Conservation (phyloP, 2,329 filamentous ascomycete species). For the Aspergillus costaricaensis region DNA sequence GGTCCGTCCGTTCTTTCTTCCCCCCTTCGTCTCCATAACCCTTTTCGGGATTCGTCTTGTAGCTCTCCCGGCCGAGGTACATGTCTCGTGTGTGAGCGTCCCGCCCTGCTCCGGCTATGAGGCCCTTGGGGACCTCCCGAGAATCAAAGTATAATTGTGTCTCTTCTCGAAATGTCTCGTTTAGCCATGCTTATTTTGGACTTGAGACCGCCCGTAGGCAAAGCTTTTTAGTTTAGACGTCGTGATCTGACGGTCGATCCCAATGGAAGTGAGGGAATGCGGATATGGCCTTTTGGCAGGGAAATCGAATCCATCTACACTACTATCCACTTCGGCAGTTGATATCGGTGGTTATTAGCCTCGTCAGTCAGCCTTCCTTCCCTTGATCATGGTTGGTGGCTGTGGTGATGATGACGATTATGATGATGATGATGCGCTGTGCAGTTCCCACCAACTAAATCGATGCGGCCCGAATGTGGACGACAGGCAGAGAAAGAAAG, state of each 20-base stretch:
- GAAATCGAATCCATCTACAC: not conserved
- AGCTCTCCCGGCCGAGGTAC: constrained; percentile 21
- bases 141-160: not conserved
- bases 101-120: constrained; percentile 14
- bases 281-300: constrained; percentile 2
- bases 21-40: constrained; percentile 22
- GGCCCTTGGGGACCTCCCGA: constrained; percentile 9
- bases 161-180: not conserved
- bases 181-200: too few species aligned
- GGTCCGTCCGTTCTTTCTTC: not conserved
- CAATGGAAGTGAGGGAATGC: constrained; percentile 16
- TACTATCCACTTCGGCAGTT: constrained; percentile 3
- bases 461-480: not conserved
- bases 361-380: not conserved
- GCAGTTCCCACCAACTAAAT: not conserved
- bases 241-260: constrained; percentile 22
- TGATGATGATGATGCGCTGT: not conserved
- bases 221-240: constrained; percentile 5
- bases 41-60: constrained; percentile 12
- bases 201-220: too few species aligned
- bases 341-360: not conserved
- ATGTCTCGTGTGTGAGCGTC: constrained; percentile 18
- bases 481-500: not conserved
- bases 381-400: not conserved
- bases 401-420: not conserved